Evolutionary conservation across 257 asterid species (phyloP), one percentile per base, ranked within the genome.

Genomic region (Gynochthodes officinalis): DNA sequence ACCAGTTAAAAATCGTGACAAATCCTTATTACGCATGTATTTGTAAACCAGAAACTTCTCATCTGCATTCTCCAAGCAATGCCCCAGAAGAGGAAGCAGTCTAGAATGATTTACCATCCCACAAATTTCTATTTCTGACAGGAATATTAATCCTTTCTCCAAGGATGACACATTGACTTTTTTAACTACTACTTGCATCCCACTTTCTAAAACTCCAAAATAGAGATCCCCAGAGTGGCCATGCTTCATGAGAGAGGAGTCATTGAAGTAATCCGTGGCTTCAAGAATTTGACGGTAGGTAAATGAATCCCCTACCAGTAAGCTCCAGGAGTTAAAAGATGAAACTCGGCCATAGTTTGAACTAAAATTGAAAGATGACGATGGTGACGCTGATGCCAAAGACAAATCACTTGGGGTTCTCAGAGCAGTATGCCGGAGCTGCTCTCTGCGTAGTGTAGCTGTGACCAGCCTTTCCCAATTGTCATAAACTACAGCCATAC

Each of bases 41-140:
- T 69, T 63, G 43, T 76, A 76, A 19, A 76, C 67, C n/a, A 76
- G 44, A 40, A 76, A 69, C 37, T 61, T 70, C 5, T 69, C 65
- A 9, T 69, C 46, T 16, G 25, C 42, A 49, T 52, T n/a, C 27
- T 58, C 75, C 15, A 25, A 67, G 71, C 75, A 69, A 50, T 75
- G 48, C 35, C 79, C 75, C 15, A 76, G 19, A 9, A 60, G 61
- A 48, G 75, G 52, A 5, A 76, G 13, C 33, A 75, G 48, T 62
- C 75, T 50, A 28, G 55, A 40, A 48, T 37, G 59, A 33, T 19
- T 35, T 40, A 7, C 19, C 53, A 46, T 35, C 23, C 49, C 49
- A 5, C 18, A 43, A 32, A 27, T 7, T 60, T 76, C 70, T 53
- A 52, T n/a, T 37, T 69, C 53, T 37, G 27, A 27, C 25, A 53